Evolutionary conservation across 2,329 filamentous ascomycete species (phyloP).

Genomic region (Fusarium verrucosum): DNA sequence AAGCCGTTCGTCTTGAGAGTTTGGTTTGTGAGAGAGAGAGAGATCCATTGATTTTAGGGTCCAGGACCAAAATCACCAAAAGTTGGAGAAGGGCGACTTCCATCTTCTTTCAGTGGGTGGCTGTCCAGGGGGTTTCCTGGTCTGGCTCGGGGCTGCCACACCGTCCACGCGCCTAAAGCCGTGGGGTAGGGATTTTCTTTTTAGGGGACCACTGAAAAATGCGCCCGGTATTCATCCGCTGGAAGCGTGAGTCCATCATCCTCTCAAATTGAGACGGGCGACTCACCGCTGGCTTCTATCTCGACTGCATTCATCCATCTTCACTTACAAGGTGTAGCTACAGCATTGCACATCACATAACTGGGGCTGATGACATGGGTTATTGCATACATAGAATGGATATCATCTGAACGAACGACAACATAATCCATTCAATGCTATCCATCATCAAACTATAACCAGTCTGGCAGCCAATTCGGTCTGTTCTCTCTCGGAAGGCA

Average conservation of each 20-base stretch:
- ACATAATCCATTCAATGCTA: background rate
- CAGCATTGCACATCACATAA: background rate
- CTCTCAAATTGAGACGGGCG: background rate
- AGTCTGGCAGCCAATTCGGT: no score
- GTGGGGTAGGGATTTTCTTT: conserved; percentile 35
- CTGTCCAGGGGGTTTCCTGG: conserved; percentile 34
- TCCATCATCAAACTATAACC: background rate
- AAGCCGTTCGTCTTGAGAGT: conserved; percentile 13
- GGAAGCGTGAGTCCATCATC: conserved; percentile 4
- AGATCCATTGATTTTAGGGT: conserved; percentile 29
- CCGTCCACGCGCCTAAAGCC: conserved; percentile 21
- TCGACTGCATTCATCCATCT: background rate
- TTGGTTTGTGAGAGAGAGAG: background rate
- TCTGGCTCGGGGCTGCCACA: conserved; percentile 30
- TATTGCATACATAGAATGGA: conserved; percentile 12
- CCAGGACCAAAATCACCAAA: conserved; percentile 22
- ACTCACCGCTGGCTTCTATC: conserved; percentile 25
- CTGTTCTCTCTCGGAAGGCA: background rate
- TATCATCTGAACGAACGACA: conserved; percentile 12
- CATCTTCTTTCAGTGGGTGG: conserved; percentile 20
- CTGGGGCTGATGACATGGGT: conserved; percentile 5
- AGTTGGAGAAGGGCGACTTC: conserved; percentile 24
- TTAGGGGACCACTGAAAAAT: conserved; percentile 33
- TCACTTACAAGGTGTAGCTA: conserved; percentile 2
- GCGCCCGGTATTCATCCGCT: conserved; percentile 23